phyloP scores from a whole-genome alignment of 768 basidiomycete genomes.

The Albatrellus ellisii region DNA sequence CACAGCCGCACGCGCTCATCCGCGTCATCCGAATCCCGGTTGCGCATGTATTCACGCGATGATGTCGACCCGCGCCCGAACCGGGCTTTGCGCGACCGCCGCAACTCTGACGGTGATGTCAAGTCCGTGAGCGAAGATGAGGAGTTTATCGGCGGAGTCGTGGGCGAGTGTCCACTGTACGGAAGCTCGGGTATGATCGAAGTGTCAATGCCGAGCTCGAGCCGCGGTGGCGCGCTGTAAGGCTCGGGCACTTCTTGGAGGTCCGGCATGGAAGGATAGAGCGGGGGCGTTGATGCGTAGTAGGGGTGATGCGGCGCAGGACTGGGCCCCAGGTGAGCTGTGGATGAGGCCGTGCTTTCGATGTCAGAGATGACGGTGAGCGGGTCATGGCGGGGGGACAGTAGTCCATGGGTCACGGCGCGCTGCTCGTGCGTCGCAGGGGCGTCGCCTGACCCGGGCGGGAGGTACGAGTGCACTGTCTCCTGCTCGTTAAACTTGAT shows the following conservation, averaged over 20 bases:
- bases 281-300: too few relatives aligned
- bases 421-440: constrained; percentile 37
- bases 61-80: constrained; percentile 26
- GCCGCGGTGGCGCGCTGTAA: not conserved
- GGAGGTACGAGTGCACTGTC: constrained; percentile 64
- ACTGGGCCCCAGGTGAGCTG: too few relatives aligned
- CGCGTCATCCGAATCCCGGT: constrained; percentile 30
- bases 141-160: too few relatives aligned
- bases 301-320: too few relatives aligned
- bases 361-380: not conserved
- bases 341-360: not conserved
- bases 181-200: constrained; percentile 6
- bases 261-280: constrained; percentile 10
- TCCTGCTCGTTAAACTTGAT: constrained; percentile 74
- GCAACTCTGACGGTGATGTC: not conserved
- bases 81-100: constrained; percentile 12
- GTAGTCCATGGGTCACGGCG: constrained; percentile 10
- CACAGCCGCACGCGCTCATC: constrained; percentile 52
- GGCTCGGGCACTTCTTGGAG: constrained; percentile 3
- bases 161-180: too few relatives aligned
- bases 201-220: constrained; percentile 2
- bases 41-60: constrained; percentile 26
- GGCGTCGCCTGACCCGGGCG: constrained; percentile 25
- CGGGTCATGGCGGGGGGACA: not conserved
- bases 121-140: too few relatives aligned